Conservation (phyloP, 345 rosid species). For the Citrus medica region DNA sequence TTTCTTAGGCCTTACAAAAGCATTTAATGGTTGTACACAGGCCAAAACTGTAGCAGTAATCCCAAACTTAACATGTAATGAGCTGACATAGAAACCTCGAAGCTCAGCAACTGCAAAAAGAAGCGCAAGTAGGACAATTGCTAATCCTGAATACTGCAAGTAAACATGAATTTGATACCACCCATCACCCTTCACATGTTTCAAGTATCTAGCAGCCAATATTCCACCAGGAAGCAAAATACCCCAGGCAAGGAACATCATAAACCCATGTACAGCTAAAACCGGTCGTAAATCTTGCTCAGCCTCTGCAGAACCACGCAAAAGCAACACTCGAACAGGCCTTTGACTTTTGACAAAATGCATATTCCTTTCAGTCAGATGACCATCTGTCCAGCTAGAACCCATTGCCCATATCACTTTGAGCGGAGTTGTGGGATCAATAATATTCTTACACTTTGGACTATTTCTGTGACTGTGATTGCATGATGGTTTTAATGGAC, state of each 20-base stretch:
- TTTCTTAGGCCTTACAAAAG: conserved; percentile 72
- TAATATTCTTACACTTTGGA: conserved; percentile 73
- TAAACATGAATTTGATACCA: conserved; percentile 93
- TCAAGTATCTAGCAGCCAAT: conserved; percentile 81
- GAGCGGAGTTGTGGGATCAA: conserved; percentile 92
- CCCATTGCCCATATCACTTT: conserved; percentile 97
- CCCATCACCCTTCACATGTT: conserved; percentile 91
- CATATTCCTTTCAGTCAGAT: conserved; percentile 82
- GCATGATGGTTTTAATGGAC: conserved; percentile 70
- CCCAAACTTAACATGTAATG: conserved; percentile 83
- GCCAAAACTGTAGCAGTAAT: conserved; percentile 68
- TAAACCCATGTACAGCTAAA: conserved; percentile 93
- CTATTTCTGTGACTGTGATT: conserved; percentile 38
- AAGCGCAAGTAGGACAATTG: conserved; percentile 77
- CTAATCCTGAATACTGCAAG: conserved; percentile 85
- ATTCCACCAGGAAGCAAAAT: conserved; percentile 91
- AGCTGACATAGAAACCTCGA: conserved; percentile 59
- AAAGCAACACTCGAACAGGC: conserved; percentile 71
- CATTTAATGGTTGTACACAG: conserved; percentile 79
- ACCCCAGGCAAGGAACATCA: conserved; percentile 99
- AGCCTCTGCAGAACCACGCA: conserved; percentile 88
- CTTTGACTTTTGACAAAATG: conserved; percentile 87
- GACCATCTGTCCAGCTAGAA: conserved; percentile 70
- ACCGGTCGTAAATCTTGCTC: conserved; percentile 92
- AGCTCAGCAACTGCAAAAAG: conserved; percentile 95